phyloP scores from a whole-genome alignment of 495 filamentous ascomycete species.

The Penicilliopsis zonata region DNA sequence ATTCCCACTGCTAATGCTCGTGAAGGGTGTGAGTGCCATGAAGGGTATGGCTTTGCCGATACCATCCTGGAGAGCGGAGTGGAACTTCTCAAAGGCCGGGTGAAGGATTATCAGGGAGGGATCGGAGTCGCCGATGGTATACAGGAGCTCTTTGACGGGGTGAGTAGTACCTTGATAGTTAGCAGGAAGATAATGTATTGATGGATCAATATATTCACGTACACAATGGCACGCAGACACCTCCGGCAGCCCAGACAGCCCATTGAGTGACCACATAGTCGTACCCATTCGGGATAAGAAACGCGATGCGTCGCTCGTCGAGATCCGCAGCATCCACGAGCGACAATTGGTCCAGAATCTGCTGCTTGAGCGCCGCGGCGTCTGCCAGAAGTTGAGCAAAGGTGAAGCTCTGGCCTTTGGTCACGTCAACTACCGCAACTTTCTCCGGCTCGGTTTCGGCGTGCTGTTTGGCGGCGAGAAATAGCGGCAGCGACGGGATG shows the following conservation, averaged over 20 bases:
- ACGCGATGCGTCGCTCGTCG: slow-evolving; percentile 65
- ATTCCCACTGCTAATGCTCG: slow-evolving; percentile 8
- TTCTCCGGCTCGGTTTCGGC: slow-evolving; percentile 51
- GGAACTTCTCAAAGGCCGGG: slow-evolving; percentile 23
- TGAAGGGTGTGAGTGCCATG: slow-evolving; percentile 21
- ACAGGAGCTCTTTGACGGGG: slow-evolving; percentile 29
- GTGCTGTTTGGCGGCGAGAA: slow-evolving; percentile 40
- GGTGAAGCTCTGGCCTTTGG: slow-evolving; percentile 58
- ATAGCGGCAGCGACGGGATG: slow-evolving; percentile 62
- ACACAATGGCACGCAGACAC: slow-evolving; percentile 29
- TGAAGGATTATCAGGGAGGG: slow-evolving; percentile 31
- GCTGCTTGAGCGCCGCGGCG: slow-evolving; percentile 52
- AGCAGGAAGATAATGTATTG: neutral
- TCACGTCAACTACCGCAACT: slow-evolving; percentile 62
- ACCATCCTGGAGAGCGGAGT: slow-evolving; percentile 17
- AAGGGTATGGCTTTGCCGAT: slow-evolving; percentile 15
- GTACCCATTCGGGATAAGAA: slow-evolving; percentile 80
- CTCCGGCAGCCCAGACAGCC: slow-evolving; percentile 29
- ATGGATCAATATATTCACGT: slow-evolving; percentile 6
- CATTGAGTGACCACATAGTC: slow-evolving; percentile 75
- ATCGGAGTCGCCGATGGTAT: slow-evolving; percentile 30
- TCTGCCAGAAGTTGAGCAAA: slow-evolving; percentile 72
- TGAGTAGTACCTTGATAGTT: slow-evolving; percentile 30
- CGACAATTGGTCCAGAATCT: slow-evolving; percentile 38
- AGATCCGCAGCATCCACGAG: slow-evolving; percentile 38